Evolutionary conservation across 352 stramenopile genomes (phyloP).

Genomic region (Phytophthora pisi): DNA sequence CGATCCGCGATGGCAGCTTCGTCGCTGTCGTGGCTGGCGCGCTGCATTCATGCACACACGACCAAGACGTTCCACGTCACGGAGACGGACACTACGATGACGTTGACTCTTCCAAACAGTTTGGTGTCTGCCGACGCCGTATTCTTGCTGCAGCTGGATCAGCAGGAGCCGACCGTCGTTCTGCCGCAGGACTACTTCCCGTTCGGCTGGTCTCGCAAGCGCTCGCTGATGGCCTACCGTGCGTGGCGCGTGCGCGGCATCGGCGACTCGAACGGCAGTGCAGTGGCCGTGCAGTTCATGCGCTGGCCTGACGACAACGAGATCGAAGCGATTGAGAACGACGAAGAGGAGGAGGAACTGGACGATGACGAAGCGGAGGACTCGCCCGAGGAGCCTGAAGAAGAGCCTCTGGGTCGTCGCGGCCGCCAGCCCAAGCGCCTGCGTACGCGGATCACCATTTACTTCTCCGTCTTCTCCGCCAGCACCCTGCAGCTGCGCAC

Average conservation of each 20-base stretch:
- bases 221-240: conserved; percentile 64
- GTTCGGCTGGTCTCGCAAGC: conserved; percentile 53
- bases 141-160: conserved; percentile 56
- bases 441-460: conserved; percentile 66
- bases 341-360: conserved; percentile 50
- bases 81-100: conserved; percentile 66
- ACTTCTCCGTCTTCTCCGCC: conserved; percentile 63
- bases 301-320: conserved; percentile 57
- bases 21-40: conserved; percentile 55
- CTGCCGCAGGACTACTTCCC: conserved; percentile 66
- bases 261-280: conserved; percentile 52
- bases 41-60: conserved; percentile 60
- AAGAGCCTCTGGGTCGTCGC: conserved; percentile 45
- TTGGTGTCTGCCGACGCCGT: conserved; percentile 58
- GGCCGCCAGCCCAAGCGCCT: conserved; percentile 33
- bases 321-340: conserved; percentile 37
- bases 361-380: conserved; percentile 45
- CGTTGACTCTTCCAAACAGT: conserved; percentile 61
- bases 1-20: conserved; percentile 35
- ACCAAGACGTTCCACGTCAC: conserved; percentile 61
- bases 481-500: conserved; percentile 57
- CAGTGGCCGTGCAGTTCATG: conserved; percentile 66
- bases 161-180: conserved; percentile 46
- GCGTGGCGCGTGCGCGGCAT: conserved; percentile 67
- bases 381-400: conserved; percentile 52